phyloP scores from a whole-genome alignment of 768 basidiomycete species.

The Mycena alexandri region DNA sequence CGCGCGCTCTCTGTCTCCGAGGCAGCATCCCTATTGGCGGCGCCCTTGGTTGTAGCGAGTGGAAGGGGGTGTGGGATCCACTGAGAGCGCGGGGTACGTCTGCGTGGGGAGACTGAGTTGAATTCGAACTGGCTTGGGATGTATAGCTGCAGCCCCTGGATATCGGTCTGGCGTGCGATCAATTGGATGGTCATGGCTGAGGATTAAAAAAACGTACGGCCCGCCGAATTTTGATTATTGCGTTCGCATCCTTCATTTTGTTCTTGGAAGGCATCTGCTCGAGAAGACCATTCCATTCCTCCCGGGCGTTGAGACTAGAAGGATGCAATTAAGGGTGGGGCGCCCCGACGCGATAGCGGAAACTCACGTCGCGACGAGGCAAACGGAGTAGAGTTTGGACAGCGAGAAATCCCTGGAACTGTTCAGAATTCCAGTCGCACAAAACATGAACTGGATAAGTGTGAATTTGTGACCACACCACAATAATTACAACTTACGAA shows the following conservation, averaged over 20 bases:
- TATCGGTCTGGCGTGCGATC: constrained; percentile 15
- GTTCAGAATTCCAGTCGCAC: no score
- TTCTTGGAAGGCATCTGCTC: constrained; percentile 1
- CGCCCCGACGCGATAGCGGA: background rate
- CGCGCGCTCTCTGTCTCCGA: constrained; percentile 17
- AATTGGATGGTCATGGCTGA: background rate
- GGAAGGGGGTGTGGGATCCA: constrained; percentile 17
- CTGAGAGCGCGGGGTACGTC: constrained; percentile 12
- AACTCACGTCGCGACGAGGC: constrained; percentile 31
- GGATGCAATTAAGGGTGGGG: background rate
- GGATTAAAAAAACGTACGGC: constrained; percentile 12
- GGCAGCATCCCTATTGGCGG: background rate
- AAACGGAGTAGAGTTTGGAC: constrained; percentile 32
- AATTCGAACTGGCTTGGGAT: constrained; percentile 28
- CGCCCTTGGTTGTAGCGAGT: background rate
- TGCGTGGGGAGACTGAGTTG: background rate
- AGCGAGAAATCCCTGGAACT: constrained; percentile 38
- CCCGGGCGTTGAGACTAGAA: constrained; percentile 29
- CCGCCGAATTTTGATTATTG: constrained; percentile 30
- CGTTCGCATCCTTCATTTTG: constrained; percentile 11
- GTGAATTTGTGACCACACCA: no score
- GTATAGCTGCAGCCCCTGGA: constrained; percentile 35
- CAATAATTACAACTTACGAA: no score
- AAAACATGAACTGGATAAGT: no score
- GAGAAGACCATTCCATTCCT: constrained; percentile 35